Conservation (phyloP, 768 basidiomycete genomes). For the Mycena galericulata region DNA sequence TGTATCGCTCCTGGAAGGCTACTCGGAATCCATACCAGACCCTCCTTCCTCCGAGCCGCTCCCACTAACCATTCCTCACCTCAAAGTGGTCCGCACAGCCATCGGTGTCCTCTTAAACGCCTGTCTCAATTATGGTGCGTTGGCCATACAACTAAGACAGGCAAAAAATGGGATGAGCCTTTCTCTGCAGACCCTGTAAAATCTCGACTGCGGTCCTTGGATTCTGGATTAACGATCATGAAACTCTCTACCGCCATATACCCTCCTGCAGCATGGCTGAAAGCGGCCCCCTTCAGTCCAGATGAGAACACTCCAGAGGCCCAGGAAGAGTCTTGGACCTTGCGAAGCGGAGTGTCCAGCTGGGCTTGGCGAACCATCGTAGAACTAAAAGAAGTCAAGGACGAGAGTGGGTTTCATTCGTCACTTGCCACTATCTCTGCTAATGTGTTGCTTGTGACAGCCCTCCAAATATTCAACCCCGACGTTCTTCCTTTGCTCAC, state of each 20-base stretch:
- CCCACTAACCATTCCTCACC: constrained; percentile 67
- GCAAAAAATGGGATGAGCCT: constrained; percentile 9
- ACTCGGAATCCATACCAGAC: constrained; percentile 61
- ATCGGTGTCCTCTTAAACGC: constrained; percentile 86
- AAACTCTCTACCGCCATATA: constrained; percentile 77
- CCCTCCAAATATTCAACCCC: constrained; percentile 68
- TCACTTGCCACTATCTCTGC: background rate
- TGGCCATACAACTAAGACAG: background rate
- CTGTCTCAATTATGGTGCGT: constrained; percentile 80
- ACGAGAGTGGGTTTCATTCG: constrained; percentile 65
- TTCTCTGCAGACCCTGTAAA: constrained; percentile 73
- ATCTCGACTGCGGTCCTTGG: constrained; percentile 72
- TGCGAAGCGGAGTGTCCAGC: constrained; percentile 72
- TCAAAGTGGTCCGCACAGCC: constrained; percentile 81
- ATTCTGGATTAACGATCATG: constrained; percentile 76
- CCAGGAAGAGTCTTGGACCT: constrained; percentile 69
- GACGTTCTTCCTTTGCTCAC: constrained; percentile 75
- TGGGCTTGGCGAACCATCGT: constrained; percentile 87
- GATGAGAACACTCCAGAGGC: constrained; percentile 40
- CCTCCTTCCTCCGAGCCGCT: constrained; percentile 54
- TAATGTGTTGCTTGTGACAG: constrained; percentile 48
- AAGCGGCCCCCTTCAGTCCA: constrained; percentile 34
- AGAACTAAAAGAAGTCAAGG: constrained; percentile 78
- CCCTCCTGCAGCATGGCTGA: constrained; percentile 77
- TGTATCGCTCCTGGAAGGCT: constrained; percentile 76